Conservation (phyloP, 2,329 filamentous ascomycete genomes). For the Diaporthe eres region DNA sequence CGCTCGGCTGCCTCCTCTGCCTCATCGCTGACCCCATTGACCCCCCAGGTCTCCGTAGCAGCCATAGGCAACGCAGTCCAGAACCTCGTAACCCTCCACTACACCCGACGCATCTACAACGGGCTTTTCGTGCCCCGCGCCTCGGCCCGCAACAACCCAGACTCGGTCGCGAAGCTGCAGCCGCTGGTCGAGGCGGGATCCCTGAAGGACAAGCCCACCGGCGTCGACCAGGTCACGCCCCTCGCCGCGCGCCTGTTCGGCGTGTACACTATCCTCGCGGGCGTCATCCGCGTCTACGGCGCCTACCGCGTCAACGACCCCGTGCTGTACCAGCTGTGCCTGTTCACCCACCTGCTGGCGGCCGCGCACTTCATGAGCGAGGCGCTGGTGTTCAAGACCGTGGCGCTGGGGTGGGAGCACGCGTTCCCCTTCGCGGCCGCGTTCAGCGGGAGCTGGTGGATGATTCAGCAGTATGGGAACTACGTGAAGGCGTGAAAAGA, state of each 20-base stretch:
- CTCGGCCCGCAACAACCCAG: constrained; percentile 55
- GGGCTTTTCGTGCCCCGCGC: constrained; percentile 70
- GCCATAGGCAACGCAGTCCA: constrained; percentile 89
- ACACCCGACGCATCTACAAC: constrained; percentile 90
- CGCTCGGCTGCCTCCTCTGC: background rate
- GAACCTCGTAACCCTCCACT: constrained; percentile 83
- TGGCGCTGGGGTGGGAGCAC: constrained; percentile 73
- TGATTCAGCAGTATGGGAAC: constrained; percentile 75
- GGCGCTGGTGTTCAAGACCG: constrained; percentile 83
- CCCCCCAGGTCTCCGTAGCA: constrained; percentile 80
- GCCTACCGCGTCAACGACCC: constrained; percentile 84
- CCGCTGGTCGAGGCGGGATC: constrained; percentile 60
- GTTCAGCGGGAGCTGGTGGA: constrained; percentile 67
- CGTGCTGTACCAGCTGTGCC: constrained; percentile 82
- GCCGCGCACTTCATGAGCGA: constrained; percentile 85
- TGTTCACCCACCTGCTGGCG: constrained; percentile 87
- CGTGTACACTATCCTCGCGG: constrained; percentile 87
- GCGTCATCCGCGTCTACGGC: constrained; percentile 84
- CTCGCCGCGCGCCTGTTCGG: constrained; percentile 86
- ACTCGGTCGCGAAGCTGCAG: constrained; percentile 64
- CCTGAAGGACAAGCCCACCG: constrained; percentile 61
- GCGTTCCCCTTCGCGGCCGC: constrained; percentile 67
- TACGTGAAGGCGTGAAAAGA: constrained; percentile 66
- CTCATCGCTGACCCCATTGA: background rate
- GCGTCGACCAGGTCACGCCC: constrained; percentile 76